These are phyloP conservation scores for Huntiella bhutanensis DNA, from an alignment of 2,329 filamentous ascomycete genomes.

Conservation along the genomic window DNA sequence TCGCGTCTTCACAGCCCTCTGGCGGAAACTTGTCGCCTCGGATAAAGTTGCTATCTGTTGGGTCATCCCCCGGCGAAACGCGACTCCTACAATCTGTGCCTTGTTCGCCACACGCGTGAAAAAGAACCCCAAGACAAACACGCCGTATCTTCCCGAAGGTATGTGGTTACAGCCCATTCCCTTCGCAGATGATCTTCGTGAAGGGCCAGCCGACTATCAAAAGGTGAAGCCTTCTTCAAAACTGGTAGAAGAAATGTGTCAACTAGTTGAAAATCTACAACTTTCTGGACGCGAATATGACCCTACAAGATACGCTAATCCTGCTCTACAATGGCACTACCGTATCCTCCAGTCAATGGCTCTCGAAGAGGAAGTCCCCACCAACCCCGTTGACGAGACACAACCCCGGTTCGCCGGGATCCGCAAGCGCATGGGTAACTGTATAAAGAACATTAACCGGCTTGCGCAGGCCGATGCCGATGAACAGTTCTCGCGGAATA, in stretches of 20 bases:
- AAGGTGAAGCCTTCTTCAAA: conserved; percentile 34
- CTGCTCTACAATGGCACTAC: conserved; percentile 92
- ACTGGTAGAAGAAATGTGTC: conserved; percentile 65
- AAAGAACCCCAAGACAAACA: conserved; percentile 42
- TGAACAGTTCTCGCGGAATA: no score
- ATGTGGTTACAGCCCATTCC: conserved; percentile 80
- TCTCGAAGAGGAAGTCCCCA: conserved; percentile 75
- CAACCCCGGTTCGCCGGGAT: conserved; percentile 74
- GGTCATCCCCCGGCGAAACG: conserved; percentile 70
- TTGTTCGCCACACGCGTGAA: conserved; percentile 57
- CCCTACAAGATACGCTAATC: conserved; percentile 76
- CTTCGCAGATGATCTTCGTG: conserved; percentile 72
- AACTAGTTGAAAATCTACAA: conserved; percentile 67
- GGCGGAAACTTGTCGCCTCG: conserved; percentile 64
- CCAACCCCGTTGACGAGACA: conserved; percentile 56
- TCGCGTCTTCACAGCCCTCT: conserved; percentile 76
- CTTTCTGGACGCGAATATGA: conserved; percentile 74
- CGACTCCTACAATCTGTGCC: conserved; percentile 60
- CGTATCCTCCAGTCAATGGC: conserved; percentile 80
- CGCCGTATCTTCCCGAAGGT: conserved; percentile 59
- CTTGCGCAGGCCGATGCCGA: conserved; percentile 34
- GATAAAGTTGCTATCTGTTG: conserved; percentile 75
- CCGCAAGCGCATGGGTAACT: conserved; percentile 65
- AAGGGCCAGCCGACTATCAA: conserved; percentile 43
- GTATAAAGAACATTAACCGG: conserved; percentile 57